phyloP scores from a whole-genome alignment of 2,329 filamentous ascomycete genomes.

The Beauveria medogensis region DNA sequence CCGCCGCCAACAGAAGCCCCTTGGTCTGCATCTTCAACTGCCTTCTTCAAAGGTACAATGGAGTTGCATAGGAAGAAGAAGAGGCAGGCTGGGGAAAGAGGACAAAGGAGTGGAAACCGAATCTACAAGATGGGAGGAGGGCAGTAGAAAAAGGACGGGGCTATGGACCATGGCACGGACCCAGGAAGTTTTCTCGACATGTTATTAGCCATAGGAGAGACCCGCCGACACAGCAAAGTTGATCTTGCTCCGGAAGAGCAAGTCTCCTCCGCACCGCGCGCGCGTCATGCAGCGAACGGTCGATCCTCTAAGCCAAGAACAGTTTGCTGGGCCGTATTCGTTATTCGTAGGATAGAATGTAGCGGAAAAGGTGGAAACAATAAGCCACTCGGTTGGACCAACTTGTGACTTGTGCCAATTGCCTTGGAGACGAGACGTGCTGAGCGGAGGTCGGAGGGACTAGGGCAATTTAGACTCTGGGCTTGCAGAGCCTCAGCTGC shows the following conservation, averaged over 20 bases:
- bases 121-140: neutral
- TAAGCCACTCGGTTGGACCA: neutral
- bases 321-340: neutral
- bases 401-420: slow-evolving; percentile 2
- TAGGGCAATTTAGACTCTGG: slow-evolving; percentile 1
- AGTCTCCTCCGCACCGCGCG: slow-evolving; percentile 3
- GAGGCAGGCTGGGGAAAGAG: neutral
- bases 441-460: neutral
- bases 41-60: neutral
- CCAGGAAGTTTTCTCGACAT: neutral
- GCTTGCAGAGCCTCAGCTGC: slow-evolving; percentile 8
- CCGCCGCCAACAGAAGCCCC: slow-evolving; percentile 3
- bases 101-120: neutral
- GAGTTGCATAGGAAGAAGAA: neutral
- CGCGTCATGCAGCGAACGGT: slow-evolving; percentile 5
- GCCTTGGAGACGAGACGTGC: neutral
- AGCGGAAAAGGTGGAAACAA: neutral
- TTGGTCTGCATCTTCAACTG: slow-evolving; percentile 8
- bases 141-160: slow-evolving; percentile 1
- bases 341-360: neutral
- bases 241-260: slow-evolving; percentile 5
- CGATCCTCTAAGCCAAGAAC: neutral
- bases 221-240: neutral
- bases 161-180: neutral
- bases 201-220: neutral